Evolutionary conservation across 257 asterid genomes (phyloP).

Genomic region (Solanum tacnaense): DNA sequence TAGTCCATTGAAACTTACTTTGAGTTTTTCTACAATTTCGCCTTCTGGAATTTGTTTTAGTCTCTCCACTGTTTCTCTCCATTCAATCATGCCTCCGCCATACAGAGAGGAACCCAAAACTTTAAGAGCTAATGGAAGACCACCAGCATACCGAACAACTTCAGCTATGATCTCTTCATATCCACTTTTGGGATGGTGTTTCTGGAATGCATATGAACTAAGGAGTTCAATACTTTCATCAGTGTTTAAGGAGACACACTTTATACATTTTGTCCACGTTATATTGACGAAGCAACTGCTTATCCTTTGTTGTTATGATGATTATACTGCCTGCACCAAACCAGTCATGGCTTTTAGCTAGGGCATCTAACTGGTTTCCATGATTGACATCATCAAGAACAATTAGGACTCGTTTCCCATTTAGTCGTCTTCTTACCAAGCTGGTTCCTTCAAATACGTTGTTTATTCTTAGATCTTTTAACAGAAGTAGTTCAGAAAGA

Average conservation of each 20-base stretch:
- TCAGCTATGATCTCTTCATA: not conserved
- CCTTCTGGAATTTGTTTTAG: not conserved
- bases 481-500: slow-evolving; percentile 1
- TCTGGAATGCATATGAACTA: not conserved
- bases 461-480: not conserved
- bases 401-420: slow-evolving; percentile 2
- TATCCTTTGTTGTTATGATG: slow-evolving; percentile 12
- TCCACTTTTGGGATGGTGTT: not conserved
- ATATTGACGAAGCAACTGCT: not conserved
- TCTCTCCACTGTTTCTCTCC: slow-evolving; percentile 1
- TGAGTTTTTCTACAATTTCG: slow-evolving; percentile 4
- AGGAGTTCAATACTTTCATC: not conserved
- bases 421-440: not conserved
- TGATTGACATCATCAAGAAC: slow-evolving; percentile 16
- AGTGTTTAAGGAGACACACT: not conserved
- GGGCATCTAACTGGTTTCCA: not conserved
- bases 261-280: not conserved
- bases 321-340: slow-evolving; percentile 9
- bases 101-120: not conserved
- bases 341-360: slow-evolving; percentile 2
- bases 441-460: not conserved
- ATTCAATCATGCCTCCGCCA: not conserved
- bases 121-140: slow-evolving; percentile 9
- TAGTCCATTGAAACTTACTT: not conserved
- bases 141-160: not conserved